A percentile compares a stretch with the other conserved stretches of the same genome.
phyloP scores from a whole-genome alignment of 1,284 basidiomycete genomes.

The Megacollybia platyphylla region DNA sequence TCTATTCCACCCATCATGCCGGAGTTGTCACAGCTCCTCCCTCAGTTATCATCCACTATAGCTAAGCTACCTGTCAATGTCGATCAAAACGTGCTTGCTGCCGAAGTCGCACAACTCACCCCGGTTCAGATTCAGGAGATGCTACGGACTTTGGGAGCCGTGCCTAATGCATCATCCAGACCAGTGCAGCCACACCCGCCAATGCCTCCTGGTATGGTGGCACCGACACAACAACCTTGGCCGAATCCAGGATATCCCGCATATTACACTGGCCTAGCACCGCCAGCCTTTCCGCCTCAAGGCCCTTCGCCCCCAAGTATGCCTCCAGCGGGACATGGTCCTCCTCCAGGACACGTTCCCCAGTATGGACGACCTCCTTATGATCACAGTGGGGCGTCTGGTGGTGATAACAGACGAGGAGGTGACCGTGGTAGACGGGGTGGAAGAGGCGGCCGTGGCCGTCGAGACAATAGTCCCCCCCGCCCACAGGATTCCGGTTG shows the following conservation, averaged over 20 bases:
- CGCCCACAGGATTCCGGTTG: neutral
- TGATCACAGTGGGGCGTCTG: neutral
- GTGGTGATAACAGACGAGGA: neutral
- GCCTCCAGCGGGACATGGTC: neutral
- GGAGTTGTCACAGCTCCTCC: neutral
- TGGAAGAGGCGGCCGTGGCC: neutral
- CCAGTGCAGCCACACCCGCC: conserved; percentile 5
- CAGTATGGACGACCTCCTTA: neutral
- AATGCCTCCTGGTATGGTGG: conserved; percentile 5
- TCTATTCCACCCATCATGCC: conserved; percentile 1
- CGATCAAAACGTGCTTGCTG: conserved; percentile 21
- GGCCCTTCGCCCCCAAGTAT: neutral
- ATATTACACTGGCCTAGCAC: neutral
- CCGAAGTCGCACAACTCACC: conserved; percentile 43
- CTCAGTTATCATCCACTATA: conserved; percentile 2
- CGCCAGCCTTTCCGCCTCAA: neutral
- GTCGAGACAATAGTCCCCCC: neutral
- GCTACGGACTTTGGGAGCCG: conserved; percentile 27
- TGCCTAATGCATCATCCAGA: conserved; percentile 2
- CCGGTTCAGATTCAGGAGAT: conserved; percentile 50
- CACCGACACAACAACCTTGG: neutral
- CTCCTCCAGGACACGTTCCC: neutral
- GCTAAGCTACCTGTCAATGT: conserved; percentile 6
- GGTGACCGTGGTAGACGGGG: neutral
- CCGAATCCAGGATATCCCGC: neutral